Base-by-base conservation (phyloP, 1,139 yeast genomes). In the Pichia sp. region DNA sequence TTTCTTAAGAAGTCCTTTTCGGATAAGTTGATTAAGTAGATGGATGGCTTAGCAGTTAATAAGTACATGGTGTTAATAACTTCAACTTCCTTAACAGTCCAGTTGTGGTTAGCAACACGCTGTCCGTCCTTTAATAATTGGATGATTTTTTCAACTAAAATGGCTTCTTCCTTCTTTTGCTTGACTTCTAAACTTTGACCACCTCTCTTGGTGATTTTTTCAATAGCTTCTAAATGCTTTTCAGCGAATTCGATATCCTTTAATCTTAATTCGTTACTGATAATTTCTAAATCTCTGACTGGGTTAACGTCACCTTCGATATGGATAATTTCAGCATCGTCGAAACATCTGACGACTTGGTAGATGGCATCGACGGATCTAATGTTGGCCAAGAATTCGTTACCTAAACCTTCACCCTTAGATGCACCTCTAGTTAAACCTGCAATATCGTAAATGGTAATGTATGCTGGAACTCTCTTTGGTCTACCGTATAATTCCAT, bases 301-400 rank as follows among this genome's bases (percentile, higher is more conserved):
- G 99, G 99, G 70, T 93, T 85, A 54, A 93, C 99, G 67, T 91
- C 98, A 70, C 96, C 97, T 72, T 91, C 97, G 62, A 93, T 88
- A 70, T 93, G 99, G 61, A 91, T 91, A 63, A 93, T 93, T 63
- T 93, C 99, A 46, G 98, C 94, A 69, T 93, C 99, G 67, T 93
- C 99, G 63, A 93, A 93, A 72, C 96, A 86, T 76, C 99, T 85
- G 50, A 93, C 98, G 59, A 93, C 96, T 73, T 94, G 99, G 76
- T 87, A 93, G 64, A 93, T 83, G 57, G 98, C 96, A 77, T 93
- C 99, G 54, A 93, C 99, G 44, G 99, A 96, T 72, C 99, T 83
- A 62, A 93, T 93, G 71, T 93, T 93, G 59, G 98, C 86, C 76
- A 93, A 83, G 81, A 93, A 93, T 59, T 96, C 96, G 70, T 93